Evolutionary conservation across 2,329 filamentous ascomycete genomes (phyloP), one percentile per base, ranked within the genome.

Genomic region (Penicillium sp.): DNA sequence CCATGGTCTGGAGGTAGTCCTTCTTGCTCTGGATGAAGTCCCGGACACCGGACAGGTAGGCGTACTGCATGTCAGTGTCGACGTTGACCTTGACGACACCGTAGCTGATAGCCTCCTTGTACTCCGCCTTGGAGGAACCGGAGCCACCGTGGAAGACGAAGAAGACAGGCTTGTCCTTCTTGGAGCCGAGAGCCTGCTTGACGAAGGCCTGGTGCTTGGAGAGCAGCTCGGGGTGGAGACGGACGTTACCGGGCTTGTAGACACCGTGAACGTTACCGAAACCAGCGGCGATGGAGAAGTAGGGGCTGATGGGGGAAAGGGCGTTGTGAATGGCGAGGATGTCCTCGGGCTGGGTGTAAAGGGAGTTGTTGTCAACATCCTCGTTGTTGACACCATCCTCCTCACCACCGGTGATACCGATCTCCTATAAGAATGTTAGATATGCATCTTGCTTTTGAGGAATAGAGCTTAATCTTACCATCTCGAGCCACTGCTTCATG

Each of bases 71-170:
- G 76, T 99, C 95, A 50, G 95, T 99, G 81, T 99, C 95, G 71
- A 99, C 84, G 84, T 99, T 99, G 81, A 99, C 95, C 89, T 99
- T 99, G 82, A 97, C 89, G 69, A 99, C 93, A 84, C 95, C 95
- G 79, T 93, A 90, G 75, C 82, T 81, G 79, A 97, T 97, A 74
- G 93, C 93, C 70, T 91, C 87, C 63, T 82, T 84, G 85, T 90
- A 99, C 82, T 99, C 95, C 69, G 91, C 79, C 84, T 96, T 96
- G 76, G 85, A 84, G 65, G 90, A 96, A 68, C 95, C 95, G 64
- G 91, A 96, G 71, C 95, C 95, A 73, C 95, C 95, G 85, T 99
- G 95, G 90, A 99, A 99, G 78, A 99, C 95, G 73, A 99, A 91
- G 87, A 93, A 98, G 74, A 98, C 90, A 68, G 95, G 95, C 89